phyloP scores from a whole-genome alignment of 805 yeast genomes.

The Candida cerambycidarum region DNA sequence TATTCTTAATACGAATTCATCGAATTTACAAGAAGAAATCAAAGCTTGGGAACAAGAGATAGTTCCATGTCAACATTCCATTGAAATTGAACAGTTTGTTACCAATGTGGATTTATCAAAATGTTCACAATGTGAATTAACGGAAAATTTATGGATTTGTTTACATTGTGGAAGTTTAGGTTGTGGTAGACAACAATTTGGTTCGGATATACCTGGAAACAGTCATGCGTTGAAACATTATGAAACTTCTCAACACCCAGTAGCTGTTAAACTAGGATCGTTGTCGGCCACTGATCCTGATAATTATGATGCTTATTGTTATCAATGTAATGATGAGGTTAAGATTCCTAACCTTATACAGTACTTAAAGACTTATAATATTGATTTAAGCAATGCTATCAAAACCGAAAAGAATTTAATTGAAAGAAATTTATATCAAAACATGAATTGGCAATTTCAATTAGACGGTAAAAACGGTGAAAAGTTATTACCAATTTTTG shows the following conservation, averaged over 20 bases:
- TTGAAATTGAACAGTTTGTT: constrained; percentile 45
- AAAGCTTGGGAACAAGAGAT: constrained; percentile 93
- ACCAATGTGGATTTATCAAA: constrained; percentile 32
- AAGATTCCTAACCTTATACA: constrained; percentile 59
- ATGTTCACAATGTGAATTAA: constrained; percentile 62
- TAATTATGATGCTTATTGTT: constrained; percentile 81
- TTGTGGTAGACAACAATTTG: constrained; percentile 94
- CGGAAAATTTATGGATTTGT: constrained; percentile 89
- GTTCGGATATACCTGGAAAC: constrained; percentile 84
- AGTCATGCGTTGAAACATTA: constrained; percentile 84
- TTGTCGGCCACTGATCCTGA: constrained; percentile 62
- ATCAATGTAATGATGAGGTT: constrained; percentile 85
- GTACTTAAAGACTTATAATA: constrained; percentile 59
- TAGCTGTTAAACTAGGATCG: constrained; percentile 90
- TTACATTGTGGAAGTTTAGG: constrained; percentile 87
- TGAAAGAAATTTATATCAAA: constrained; percentile 91
- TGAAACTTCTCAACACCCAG: constrained; percentile 60
- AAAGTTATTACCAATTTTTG: constrained; percentile 63
- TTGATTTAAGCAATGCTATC: constrained; percentile 51
- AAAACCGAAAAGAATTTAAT: constrained; percentile 87
- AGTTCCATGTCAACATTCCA: constrained; percentile 73
- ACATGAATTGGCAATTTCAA: constrained; percentile 88
- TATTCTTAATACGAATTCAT: constrained; percentile 58
- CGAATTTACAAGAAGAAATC: constrained; percentile 63
- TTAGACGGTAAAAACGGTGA: constrained; percentile 73